These are phyloP conservation scores for Diaporthe citrichinensis DNA, from an alignment of 2,329 filamentous ascomycete species.

Conservation along the genomic window DNA sequence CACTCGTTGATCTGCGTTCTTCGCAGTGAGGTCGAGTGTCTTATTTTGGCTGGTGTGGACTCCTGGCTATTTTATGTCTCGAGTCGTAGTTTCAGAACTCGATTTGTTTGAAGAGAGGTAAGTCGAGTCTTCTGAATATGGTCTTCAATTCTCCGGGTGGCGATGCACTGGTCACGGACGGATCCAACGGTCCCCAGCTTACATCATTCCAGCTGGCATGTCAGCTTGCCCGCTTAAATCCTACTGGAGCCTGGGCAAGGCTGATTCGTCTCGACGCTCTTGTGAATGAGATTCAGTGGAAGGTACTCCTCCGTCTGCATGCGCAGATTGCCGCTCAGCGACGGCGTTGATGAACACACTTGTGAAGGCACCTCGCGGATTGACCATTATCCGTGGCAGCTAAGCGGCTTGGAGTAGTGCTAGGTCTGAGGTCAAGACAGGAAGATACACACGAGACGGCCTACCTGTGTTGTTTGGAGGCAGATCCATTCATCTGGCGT, in stretches of 20 bases:
- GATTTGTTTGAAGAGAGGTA: neutral
- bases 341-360: neutral
- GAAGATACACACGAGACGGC: neutral
- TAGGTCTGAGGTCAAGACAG: neutral
- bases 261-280: neutral
- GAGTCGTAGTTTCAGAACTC: neutral
- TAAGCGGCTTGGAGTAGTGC: neutral
- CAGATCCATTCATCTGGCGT: neutral
- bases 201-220: neutral
- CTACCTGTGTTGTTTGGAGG: too few species aligned
- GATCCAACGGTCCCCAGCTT: neutral
- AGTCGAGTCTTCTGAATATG: neutral
- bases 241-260: neutral
- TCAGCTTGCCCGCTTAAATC: neutral
- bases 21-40: neutral
- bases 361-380: too few species aligned
- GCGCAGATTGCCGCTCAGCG: too few species aligned
- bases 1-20: neutral
- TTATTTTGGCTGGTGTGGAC: neutral
- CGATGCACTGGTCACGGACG: neutral
- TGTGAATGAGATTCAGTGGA: neutral
- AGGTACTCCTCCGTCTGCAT: neutral
- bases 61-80: neutral
- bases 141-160: neutral
- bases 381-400: too few species aligned